These are phyloP conservation scores for Kuraishia hungarica DNA, from an alignment of 805 yeast species.

Conservation along the genomic window DNA sequence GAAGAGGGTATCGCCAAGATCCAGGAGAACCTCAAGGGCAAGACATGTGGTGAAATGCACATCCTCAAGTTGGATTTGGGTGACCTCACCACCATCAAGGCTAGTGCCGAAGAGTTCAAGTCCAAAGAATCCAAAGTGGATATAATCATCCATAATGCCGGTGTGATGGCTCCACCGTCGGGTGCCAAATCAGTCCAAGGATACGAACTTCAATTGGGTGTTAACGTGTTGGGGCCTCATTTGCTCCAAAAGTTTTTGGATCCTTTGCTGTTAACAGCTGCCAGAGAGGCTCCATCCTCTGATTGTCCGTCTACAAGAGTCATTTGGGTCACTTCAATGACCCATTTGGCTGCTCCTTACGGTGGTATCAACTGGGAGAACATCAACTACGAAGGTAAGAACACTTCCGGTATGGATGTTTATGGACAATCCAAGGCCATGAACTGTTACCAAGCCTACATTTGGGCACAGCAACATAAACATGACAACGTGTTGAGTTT, in stretches of 20 bases:
- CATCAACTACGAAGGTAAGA: background rate
- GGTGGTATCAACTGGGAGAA: conserved; percentile 8
- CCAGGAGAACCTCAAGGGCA: conserved; percentile 12
- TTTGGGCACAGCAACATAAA: conserved; percentile 17
- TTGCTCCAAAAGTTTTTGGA: conserved; percentile 29
- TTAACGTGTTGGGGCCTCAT: conserved; percentile 37
- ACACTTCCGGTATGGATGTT: background rate
- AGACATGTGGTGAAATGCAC: conserved; percentile 10
- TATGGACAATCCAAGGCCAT: conserved; percentile 29
- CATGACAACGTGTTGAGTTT: conserved; percentile 5
- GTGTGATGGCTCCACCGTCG: conserved; percentile 30
- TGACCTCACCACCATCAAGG: conserved; percentile 32
- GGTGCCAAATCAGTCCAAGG: conserved; percentile 32
- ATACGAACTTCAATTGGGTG: conserved; percentile 35
- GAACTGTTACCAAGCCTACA: conserved; percentile 23
- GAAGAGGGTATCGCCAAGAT: conserved; percentile 18
- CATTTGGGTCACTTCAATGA: conserved; percentile 28
- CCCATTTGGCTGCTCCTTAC: conserved; percentile 16
- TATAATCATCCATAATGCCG: conserved; percentile 34
- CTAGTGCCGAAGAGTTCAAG: conserved; percentile 23
- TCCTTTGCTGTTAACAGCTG: conserved; percentile 26
- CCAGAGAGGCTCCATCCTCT: conserved; percentile 8
- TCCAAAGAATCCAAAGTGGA: conserved; percentile 21
- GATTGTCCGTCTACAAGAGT: conserved; percentile 23
- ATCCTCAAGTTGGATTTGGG: conserved; percentile 25